These are phyloP conservation scores for Nannochloris sp. DNA, from an alignment of 139 green algal species.

Conservation along the genomic window DNA sequence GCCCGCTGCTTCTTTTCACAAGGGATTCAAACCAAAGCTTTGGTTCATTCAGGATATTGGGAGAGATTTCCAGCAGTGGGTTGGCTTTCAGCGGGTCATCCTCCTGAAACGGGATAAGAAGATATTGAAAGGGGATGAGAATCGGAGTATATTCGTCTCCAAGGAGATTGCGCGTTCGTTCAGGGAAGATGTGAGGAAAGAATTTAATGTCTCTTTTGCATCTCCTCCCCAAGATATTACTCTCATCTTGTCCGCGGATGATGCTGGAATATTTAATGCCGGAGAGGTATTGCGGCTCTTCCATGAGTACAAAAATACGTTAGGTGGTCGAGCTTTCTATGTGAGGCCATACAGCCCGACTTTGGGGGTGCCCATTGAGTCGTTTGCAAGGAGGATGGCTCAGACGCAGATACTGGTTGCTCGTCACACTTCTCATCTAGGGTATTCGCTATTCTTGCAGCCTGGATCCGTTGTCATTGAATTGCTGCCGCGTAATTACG, in stretches of 20 bases:
- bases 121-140: not conserved
- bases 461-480: constrained; percentile 44
- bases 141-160: not conserved
- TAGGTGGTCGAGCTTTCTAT: constrained; percentile 12
- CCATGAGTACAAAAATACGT: constrained; percentile 20
- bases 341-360: constrained; percentile 36
- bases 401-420: constrained; percentile 57
- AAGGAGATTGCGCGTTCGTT: not conserved
- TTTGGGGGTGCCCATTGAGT: constrained; percentile 47
- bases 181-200: not conserved
- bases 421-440: constrained; percentile 59
- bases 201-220: not conserved
- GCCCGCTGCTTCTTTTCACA: not conserved
- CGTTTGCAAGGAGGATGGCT: constrained; percentile 47
- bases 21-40: not conserved
- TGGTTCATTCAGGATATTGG: constrained; percentile 42
- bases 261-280: constrained; percentile 10
- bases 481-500: constrained; percentile 80
- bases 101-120: not conserved
- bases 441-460: constrained; percentile 50
- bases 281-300: constrained; percentile 36
- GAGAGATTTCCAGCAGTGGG: constrained; percentile 33
- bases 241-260: constrained; percentile 20
- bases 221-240: constrained; percentile 43
- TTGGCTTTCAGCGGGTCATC: constrained; percentile 60